Base-by-base conservation (phyloP, 116 monocot species). In the Zostera marina region DNA sequence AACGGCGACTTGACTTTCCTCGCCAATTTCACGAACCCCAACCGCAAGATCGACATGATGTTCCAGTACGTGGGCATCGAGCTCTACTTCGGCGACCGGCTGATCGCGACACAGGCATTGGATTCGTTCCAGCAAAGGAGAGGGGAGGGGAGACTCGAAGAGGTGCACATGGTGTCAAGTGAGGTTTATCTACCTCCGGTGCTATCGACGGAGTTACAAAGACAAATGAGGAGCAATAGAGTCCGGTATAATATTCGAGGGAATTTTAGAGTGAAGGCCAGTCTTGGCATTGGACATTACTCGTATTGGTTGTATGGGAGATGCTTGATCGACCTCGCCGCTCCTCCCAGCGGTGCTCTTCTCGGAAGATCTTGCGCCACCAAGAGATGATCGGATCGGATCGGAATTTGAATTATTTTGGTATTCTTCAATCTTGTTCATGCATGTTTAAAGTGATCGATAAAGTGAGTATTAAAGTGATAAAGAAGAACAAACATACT, bases 11-110 rank as follows among this genome's bases (percentile, higher is more conserved):
- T 92, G 72, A 76, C 83, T 26, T 60, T 92, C 63, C 73, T 87
- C 4, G 83, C 76, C 59, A 92, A 92, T 70, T 79, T 92, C 79
- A 63, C 87, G 56, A 92, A 92, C 51, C 92, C 92, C 7, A 92
- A 92, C 68, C 54, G 62, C 44, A 78, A 69, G 63, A 68, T 92
- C n/a, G 74, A 84, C 60, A 6, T 87, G 56, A 52, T 12, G 52
- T 84, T 74, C 61, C 76, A 74, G 72, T 72, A 76, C 49, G 25
- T 77, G 14, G 61, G 68, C 63, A 51, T 92, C 11, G 87, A 92
- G 59, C 67, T 92, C 20, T 87, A 76, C 74, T 92, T 87, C 60
- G 43, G 41, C 44, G 66, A 78, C 47, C 25, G 61, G n/a, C 78
- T 84, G 23, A 45, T 92, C 13, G 45, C 61, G 9, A 16, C 47